These are phyloP conservation scores for Tilletiopsis washingtonensis DNA, from an alignment of 1,284 basidiomycete genomes.

Conservation along the genomic window DNA sequence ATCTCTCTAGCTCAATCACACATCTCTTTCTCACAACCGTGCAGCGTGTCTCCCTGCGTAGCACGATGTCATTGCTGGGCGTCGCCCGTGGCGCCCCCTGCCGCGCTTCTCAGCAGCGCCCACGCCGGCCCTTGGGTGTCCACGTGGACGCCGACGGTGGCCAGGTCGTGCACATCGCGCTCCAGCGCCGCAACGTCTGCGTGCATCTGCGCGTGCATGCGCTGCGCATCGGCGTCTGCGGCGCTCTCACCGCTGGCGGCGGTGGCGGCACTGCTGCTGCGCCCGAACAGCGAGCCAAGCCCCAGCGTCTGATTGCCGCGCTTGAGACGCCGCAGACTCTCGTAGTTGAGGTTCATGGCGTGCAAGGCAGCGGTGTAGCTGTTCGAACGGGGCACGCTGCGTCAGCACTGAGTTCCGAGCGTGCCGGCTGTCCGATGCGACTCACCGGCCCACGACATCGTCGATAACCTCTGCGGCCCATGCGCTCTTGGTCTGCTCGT, in stretches of 20 bases:
- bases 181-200: conserved; percentile 8
- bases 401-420: neutral
- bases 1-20: no score
- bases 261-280: neutral
- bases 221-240: conserved; percentile 5
- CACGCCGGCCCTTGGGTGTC: no score
- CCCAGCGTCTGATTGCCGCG: conserved; percentile 5
- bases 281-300: neutral
- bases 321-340: conserved; percentile 36
- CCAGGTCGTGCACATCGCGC: conserved; percentile 6
- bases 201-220: conserved; percentile 10
- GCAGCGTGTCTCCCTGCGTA: no score
- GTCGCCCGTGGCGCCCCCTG: no score
- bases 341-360: conserved; percentile 40
- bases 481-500: conserved; percentile 3
- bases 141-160: no score
- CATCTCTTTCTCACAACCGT: no score
- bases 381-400: conserved; percentile 4
- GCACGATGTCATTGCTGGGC: no score
- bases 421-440: neutral
- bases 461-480: conserved; percentile 15
- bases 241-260: no score
- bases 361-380: conserved; percentile 24
- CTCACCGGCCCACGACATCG: conserved; percentile 8
- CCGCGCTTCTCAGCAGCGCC: no score